Percentiles rank a stretch among this genome's conserved stretches.
These are phyloP conservation scores for Leucosporidium creatinivorum DNA, from an alignment of 768 basidiomycete species.

Conservation along the genomic window DNA sequence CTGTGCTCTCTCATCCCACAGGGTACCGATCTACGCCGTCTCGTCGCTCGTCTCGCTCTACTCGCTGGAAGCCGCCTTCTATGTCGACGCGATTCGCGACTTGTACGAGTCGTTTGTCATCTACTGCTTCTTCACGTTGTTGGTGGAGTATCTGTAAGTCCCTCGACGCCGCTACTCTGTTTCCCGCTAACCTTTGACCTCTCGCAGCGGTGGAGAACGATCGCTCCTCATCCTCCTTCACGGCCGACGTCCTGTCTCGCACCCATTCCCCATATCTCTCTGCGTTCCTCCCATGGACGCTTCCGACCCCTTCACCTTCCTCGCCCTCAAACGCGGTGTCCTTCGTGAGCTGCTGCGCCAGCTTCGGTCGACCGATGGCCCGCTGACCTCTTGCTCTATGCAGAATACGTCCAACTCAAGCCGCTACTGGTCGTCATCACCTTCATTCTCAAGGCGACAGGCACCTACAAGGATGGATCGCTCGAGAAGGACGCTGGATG, in stretches of 20 bases:
- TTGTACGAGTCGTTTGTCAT: constrained; percentile 97
- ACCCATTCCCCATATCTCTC: constrained; percentile 77
- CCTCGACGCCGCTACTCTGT: background rate
- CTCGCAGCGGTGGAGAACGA: constrained; percentile 69
- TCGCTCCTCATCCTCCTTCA: constrained; percentile 86
- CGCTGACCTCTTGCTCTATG: background rate
- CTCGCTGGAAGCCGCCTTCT: constrained; percentile 88
- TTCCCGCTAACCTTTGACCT: constrained; percentile 37
- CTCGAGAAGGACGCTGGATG: constrained; percentile 81
- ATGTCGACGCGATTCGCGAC: constrained; percentile 89
- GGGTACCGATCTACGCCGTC: constrained; percentile 75
- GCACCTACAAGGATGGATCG: constrained; percentile 83
- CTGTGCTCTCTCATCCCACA: constrained; percentile 5
- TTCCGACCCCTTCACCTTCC: constrained; percentile 88
- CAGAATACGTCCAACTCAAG: constrained; percentile 97
- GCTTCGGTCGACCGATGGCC: background rate
- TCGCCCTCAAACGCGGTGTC: constrained; percentile 90
- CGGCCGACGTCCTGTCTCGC: constrained; percentile 77
- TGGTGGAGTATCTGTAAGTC: constrained; percentile 59
- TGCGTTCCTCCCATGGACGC: constrained; percentile 80
- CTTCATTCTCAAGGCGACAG: constrained; percentile 72
- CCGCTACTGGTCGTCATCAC: constrained; percentile 78
- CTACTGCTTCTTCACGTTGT: constrained; percentile 80
- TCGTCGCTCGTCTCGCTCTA: constrained; percentile 87
- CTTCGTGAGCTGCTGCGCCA: constrained; percentile 56